Evolutionary conservation across 164 flowering plant genomes (phyloP).

Genomic region (Chimonanthus praecox): DNA sequence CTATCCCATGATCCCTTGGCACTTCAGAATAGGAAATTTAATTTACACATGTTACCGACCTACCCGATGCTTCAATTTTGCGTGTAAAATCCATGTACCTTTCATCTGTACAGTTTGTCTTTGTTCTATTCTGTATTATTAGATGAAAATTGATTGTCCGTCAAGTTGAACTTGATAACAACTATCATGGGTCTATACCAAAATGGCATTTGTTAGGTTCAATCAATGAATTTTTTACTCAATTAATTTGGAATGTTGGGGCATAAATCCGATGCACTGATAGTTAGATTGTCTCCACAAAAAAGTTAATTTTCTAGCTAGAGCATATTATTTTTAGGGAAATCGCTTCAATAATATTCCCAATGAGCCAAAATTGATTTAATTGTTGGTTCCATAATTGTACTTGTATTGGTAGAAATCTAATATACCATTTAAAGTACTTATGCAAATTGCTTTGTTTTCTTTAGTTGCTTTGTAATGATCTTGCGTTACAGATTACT

Average conservation of each 20-base stretch:
- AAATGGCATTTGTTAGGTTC: not conserved
- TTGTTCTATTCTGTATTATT: too few species aligned
- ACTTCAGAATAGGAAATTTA: too few species aligned
- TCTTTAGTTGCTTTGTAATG: not conserved
- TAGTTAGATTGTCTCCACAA: not conserved
- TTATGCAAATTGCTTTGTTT: not conserved
- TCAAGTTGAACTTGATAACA: not conserved
- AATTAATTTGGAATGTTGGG: too few species aligned
- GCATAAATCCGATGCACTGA: not conserved
- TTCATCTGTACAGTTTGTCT: too few species aligned
- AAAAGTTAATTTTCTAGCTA: too few species aligned
- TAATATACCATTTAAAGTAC: not conserved
- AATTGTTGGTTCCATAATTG: not conserved
- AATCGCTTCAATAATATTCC: too few species aligned
- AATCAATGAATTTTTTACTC: not conserved
- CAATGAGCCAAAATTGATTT: not conserved
- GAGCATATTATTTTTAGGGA: too few species aligned
- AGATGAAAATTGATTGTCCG: too few species aligned
- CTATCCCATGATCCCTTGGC: too few species aligned
- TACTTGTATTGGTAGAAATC: not conserved
- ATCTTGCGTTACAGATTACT: slow-evolving; percentile 51
- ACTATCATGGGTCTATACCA: not conserved
- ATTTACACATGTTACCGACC: too few species aligned
- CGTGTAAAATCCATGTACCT: too few species aligned
- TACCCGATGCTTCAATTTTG: too few species aligned